Base-by-base conservation (phyloP, 257 asterid genomes). In the Ophiorrhiza pumila region DNA sequence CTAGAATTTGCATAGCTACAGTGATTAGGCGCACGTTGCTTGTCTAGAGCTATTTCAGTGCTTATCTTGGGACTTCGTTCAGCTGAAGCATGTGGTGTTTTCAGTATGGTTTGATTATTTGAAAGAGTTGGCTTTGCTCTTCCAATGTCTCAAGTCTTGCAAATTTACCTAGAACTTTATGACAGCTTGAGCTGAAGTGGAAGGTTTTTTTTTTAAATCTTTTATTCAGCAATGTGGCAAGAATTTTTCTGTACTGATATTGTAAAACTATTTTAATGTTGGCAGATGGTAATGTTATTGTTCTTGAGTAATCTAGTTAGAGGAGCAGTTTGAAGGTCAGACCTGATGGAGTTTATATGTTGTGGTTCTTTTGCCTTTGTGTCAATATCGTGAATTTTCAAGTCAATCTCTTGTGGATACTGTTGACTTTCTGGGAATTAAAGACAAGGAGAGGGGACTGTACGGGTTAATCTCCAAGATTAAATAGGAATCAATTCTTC, bases 21-120 rank as follows among this genome's bases (percentile, higher is more conserved):
- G 45, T 35, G 49, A 27, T 57, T 39, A 5, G 60, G 12, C 13
- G 22, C 35, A 47, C 7, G 18, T 17, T 62, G 63, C 27, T 55
- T 47, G 57, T 65, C 45, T 73, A 45, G 59, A 61, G 59, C 61
- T 62, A 23, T 62, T 49, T 73, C 55, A 60, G 25, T 71, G 39
- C 27, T 71, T 35, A 7, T 42, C 4, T 45, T 57, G 56, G 64
- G 67, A 27, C 32, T 42, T 53, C 34, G 27, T 52, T 71, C 25
- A 42, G 35, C 39, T 25, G 37, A 32, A 9, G 53, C 71, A 47
- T 46, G 56, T 53, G 32, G 4, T 72, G 47, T 7, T 3, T 11
- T 49, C 3, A 5, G 11, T 32, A 68, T 49, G 32, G 27, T 13
- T n/a, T 57, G 58, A 11, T 49, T 18, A 17, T 55, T 17, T 20